Evolutionary conservation across 805 yeast species (phyloP).

Genomic region (Saccharomycopsis javanensis): DNA sequence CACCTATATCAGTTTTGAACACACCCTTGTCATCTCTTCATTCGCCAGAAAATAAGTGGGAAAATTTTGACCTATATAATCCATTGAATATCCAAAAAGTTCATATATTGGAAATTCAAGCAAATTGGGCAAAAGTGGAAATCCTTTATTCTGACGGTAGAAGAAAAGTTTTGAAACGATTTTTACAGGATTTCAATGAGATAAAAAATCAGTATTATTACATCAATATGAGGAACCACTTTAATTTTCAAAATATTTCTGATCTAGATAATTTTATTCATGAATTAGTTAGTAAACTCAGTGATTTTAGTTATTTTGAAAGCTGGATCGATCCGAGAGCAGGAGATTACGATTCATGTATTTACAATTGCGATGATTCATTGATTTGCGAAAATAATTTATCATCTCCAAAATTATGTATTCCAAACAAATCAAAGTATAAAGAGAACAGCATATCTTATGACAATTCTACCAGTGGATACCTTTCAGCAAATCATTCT

Average conservation of each 20-base stretch:
- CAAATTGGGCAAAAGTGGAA: constrained; percentile 45
- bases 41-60: not conserved
- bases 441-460: too few relatives aligned
- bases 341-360: constrained; percentile 26
- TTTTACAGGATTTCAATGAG: constrained; percentile 42
- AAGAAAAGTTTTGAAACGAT: constrained; percentile 35
- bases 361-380: not conserved
- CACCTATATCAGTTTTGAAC: not conserved
- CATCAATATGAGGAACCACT: constrained; percentile 12
- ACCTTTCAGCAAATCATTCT: too few relatives aligned
- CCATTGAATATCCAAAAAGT: constrained; percentile 27
- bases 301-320: constrained; percentile 24
- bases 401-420: constrained; percentile 15
- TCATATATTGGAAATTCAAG: constrained; percentile 31
- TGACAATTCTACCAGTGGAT: not conserved
- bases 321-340: constrained; percentile 26
- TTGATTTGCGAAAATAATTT: not conserved
- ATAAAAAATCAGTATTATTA: constrained; percentile 27
- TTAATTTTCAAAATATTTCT: constrained; percentile 28
- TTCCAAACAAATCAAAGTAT: not conserved
- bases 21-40: not conserved
- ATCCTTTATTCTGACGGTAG: constrained; percentile 28
- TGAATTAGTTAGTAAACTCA: constrained; percentile 27
- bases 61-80: not conserved
- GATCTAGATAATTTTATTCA: constrained; percentile 33